Evolutionary conservation across 805 yeast genomes (phyloP).

Genomic region (Pichia deserticola): DNA sequence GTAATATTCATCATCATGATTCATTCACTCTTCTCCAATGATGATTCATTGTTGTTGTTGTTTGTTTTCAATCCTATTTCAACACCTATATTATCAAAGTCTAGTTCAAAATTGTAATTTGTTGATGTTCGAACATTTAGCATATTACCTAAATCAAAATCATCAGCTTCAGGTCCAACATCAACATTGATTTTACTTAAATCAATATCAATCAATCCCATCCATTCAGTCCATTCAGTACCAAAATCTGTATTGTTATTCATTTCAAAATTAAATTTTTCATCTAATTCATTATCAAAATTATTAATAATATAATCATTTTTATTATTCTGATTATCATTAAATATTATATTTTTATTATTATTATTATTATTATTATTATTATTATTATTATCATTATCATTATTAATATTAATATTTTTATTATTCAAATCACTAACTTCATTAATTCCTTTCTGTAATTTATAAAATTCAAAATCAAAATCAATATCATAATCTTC

Average conservation of each 20-base stretch:
- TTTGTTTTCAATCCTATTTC: too few species aligned
- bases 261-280: neutral
- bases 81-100: too few species aligned
- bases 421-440: too few species aligned
- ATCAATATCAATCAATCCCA: neutral
- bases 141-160: neutral
- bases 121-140: neutral
- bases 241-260: neutral
- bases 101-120: too few species aligned
- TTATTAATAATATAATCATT: too few species aligned
- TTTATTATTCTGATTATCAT: too few species aligned
- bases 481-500: slow-evolving; percentile 15
- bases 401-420: neutral
- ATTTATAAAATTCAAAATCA: slow-evolving; percentile 5
- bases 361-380: slow-evolving; percentile 7
- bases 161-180: neutral
- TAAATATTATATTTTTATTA: slow-evolving; percentile 8
- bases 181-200: neutral
- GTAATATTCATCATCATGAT: too few species aligned
- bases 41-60: too few species aligned
- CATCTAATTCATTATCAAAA: too few species aligned
- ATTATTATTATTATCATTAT: slow-evolving; percentile 13
- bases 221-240: slow-evolving; percentile 3
- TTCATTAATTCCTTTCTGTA: neutral
- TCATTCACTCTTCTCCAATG: too few species aligned